Evolutionary conservation across 768 basidiomycete genomes (phyloP).

Genomic region (Suillus hirtellus): DNA sequence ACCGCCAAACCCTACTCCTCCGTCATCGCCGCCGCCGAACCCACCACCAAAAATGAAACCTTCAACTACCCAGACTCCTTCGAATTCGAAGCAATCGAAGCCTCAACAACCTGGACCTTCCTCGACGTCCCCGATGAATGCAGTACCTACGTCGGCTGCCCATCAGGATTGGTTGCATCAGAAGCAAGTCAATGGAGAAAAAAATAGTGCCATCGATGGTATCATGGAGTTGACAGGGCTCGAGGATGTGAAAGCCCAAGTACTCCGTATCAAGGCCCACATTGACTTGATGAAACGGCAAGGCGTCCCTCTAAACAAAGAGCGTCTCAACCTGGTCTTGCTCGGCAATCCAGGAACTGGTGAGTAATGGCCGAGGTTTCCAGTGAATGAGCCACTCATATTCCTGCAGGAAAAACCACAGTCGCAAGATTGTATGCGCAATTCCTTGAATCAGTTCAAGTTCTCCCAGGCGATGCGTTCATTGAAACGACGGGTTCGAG

Average conservation of each 20-base stretch:
- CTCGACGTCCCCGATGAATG: not conserved
- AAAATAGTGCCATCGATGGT: slow-evolving; percentile 55
- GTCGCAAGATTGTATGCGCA: slow-evolving; percentile 64
- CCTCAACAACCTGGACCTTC: not conserved
- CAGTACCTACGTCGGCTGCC: slow-evolving; percentile 32
- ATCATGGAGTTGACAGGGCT: slow-evolving; percentile 74
- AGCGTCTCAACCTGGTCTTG: slow-evolving; percentile 61
- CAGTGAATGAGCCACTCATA: not conserved
- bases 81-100: not conserved
- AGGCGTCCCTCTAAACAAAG: slow-evolving; percentile 47
- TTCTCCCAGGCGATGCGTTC: slow-evolving; percentile 54
- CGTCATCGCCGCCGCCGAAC: not conserved
- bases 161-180: slow-evolving; percentile 56
- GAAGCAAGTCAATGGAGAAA: slow-evolving; percentile 54
- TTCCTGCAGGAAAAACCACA: slow-evolving; percentile 61
- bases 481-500: slow-evolving; percentile 64
- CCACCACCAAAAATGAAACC: not conserved
- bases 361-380: slow-evolving; percentile 26
- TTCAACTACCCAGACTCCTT: not conserved
- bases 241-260: slow-evolving; percentile 60
- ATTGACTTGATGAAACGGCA: slow-evolving; percentile 60
- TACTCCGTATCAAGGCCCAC: slow-evolving; percentile 59
- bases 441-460: slow-evolving; percentile 55
- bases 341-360: slow-evolving; percentile 79
- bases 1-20: slow-evolving; percentile 8